Evolutionary conservation across 1,284 basidiomycete species (phyloP), one percentile per base, ranked within the genome.

Genomic region (Puccinia hordei): DNA sequence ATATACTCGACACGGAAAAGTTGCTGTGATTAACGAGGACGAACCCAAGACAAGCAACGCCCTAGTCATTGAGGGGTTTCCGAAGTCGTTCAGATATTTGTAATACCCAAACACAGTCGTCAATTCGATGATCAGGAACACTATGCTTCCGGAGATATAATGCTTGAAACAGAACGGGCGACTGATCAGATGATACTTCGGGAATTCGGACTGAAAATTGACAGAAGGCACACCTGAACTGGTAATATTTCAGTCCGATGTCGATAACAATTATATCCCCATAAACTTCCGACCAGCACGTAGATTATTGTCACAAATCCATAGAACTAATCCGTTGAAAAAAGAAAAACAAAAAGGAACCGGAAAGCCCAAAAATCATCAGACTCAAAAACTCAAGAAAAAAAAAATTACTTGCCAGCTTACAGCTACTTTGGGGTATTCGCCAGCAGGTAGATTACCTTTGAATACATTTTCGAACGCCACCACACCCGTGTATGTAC

Each of bases 361-460:
- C 30, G 41, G 38, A 44, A 53, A 81, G 78, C 41, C 30, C 69
- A 71, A n/a, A 57, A 57, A 57, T 57, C 10, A 57, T 12, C n/a
- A 57, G 55, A 24, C 55, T 57, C 24, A 12, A 41, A 9, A 38
- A 13, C 17, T 19, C 61, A 46, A 41, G 17, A n/a, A 41, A 49
- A 44, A 19, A 4, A 71, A 46, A 17, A 51, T 53, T 30, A n/a
- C 53, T 24, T 46, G 71, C 24, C 51, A 17, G 87, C 92, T 85
- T 85, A 96, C 94, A 82, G 90, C 91, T 84, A 98, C 92, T 90
- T 99, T 99, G n/a, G 96, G 96, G 85, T 98, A 97, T 85, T 99
- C 96, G 1, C 92, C 90, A 3, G 95, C 95, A 3, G 96, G 90
- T 24, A 99, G 88, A 85, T 93, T 90, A 51, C 96, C 96, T 53